A percentile compares a stretch with the other conserved stretches of the same genome.
Evolutionary conservation across 192 early-diverging fungal genomes (phyloP).

Genomic region (Pecoramyces ruminantium): DNA sequence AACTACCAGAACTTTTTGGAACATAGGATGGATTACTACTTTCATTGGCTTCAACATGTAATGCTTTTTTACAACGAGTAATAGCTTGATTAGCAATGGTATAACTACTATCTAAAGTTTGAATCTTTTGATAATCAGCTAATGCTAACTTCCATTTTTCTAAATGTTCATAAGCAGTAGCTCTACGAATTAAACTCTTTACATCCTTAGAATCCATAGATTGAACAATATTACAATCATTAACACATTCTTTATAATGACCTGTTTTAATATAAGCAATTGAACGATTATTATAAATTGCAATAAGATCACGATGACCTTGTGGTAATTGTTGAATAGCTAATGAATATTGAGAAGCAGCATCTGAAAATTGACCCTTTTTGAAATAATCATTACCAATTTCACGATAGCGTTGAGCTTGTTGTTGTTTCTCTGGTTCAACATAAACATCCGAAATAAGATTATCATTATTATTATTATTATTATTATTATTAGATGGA

Average conservation of each 20-base stretch:
- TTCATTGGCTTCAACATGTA: slow-evolving; percentile 11
- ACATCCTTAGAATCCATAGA: slow-evolving; percentile 33
- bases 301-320: slow-evolving; percentile 36
- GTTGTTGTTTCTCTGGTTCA: slow-evolving; percentile 12
- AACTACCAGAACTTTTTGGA: background rate
- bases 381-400: slow-evolving; percentile 72
- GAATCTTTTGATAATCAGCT: slow-evolving; percentile 17
- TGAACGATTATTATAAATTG: slow-evolving; percentile 74
- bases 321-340: slow-evolving; percentile 44
- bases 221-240: slow-evolving; percentile 42
- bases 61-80: slow-evolving; percentile 29
- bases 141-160: slow-evolving; percentile 65
- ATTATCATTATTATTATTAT: slow-evolving; percentile 10
- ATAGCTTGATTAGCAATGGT: slow-evolving; percentile 27
- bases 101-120: slow-evolving; percentile 11
- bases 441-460: slow-evolving; percentile 20
- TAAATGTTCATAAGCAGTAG: slow-evolving; percentile 58
- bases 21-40: slow-evolving; percentile 1
- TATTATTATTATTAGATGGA: slow-evolving; percentile 5
- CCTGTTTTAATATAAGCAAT: slow-evolving; percentile 65
- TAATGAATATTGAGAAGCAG: slow-evolving; percentile 47
- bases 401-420: slow-evolving; percentile 23
- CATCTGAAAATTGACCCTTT: slow-evolving; percentile 73
- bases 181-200: slow-evolving; percentile 62
- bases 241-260: slow-evolving; percentile 48